Conservation (phyloP, 331 rosid genomes). For the Rosa hybrid region DNA sequence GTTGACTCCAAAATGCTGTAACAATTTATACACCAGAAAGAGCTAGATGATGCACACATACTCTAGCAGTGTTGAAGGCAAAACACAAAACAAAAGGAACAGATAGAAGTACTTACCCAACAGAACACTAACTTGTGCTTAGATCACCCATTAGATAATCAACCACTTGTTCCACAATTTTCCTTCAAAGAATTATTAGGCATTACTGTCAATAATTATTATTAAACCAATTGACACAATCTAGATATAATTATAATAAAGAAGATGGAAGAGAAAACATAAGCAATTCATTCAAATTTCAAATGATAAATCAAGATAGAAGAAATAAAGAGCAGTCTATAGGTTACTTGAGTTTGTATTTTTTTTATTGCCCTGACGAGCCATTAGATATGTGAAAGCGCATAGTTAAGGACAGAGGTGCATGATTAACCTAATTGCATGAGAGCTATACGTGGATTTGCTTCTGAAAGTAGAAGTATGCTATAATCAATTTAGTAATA, state of each 20-base stretch:
- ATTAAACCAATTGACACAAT: not conserved
- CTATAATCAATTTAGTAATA: no score
- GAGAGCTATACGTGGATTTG: no score
- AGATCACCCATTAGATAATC: conserved; percentile 64
- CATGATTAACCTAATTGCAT: no score
- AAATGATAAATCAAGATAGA: not conserved
- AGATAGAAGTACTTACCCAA: conserved; percentile 60
- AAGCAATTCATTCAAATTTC: not conserved
- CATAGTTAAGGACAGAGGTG: no score
- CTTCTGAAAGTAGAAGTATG: no score
- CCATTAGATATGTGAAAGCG: no score
- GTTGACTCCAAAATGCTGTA: not conserved
- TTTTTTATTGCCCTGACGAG: no score
- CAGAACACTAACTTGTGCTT: conserved; percentile 66
- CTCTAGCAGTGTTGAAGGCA: conserved; percentile 1
- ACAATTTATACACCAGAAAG: not conserved
- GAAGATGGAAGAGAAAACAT: not conserved
- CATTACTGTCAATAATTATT: conserved; percentile 11
- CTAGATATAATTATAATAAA: not conserved
- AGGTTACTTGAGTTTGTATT: conserved; percentile 39
- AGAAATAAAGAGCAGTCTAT: conserved; percentile 7
- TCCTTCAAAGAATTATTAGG: conserved; percentile 48
- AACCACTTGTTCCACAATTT: conserved; percentile 38
- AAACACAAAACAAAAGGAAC: not conserved
- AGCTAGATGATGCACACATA: not conserved